phyloP scores from a whole-genome alignment of 2,329 filamentous ascomycete species.

The Cladosporium oxysporum region DNA sequence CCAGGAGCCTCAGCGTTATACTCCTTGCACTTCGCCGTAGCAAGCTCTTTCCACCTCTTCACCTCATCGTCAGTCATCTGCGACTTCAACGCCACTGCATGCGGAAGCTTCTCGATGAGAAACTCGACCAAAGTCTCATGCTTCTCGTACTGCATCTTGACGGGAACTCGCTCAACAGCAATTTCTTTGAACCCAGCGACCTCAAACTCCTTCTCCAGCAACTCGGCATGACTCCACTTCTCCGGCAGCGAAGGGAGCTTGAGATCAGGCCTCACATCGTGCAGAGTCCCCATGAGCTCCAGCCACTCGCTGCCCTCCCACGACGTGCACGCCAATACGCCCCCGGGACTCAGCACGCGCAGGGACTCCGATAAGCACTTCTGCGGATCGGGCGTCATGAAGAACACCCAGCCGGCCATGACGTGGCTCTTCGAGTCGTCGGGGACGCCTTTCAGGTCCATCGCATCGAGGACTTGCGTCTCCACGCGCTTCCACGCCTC shows the following conservation, averaged over 20 bases:
- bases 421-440: conserved; percentile 33
- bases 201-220: conserved; percentile 29
- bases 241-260: conserved; percentile 27
- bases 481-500: conserved; percentile 31
- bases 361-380: conserved; percentile 30
- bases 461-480: conserved; percentile 31
- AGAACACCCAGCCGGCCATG: conserved; percentile 37
- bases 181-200: conserved; percentile 35
- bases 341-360: conserved; percentile 31
- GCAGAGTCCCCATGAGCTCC: conserved; percentile 27
- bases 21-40: conserved; percentile 27
- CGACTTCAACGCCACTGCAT: conserved; percentile 26
- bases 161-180: conserved; percentile 26
- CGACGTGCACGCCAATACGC: conserved; percentile 30
- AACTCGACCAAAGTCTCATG: conserved; percentile 27
- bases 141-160: conserved; percentile 29
- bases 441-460: conserved; percentile 28
- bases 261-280: conserved; percentile 27
- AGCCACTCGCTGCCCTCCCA: conserved; percentile 37
- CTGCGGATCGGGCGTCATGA: conserved; percentile 32
- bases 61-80: conserved; percentile 30
- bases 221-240: conserved; percentile 28
- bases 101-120: conserved; percentile 29
- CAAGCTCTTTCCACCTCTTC: conserved; percentile 22
- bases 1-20: conserved; percentile 30